These are phyloP conservation scores for Pythium rhizo-oryzae DNA, from an alignment of 352 stramenopile species.

Conservation along the genomic window DNA sequence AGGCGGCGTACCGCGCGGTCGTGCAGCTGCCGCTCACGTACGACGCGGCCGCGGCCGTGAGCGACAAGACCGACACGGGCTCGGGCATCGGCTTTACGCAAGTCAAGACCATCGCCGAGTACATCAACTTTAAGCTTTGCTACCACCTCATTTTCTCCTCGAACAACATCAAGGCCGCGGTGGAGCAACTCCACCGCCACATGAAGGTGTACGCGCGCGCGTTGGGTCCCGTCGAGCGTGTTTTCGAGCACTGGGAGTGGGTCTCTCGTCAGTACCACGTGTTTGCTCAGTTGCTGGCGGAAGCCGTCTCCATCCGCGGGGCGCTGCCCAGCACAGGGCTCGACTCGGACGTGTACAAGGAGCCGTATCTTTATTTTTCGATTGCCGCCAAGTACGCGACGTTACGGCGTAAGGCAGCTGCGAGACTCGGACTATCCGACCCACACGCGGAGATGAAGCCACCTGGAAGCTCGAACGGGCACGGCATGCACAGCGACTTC, in stretches of 20 bases:
- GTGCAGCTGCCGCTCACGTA: constrained; percentile 51
- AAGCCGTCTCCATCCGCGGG: constrained; percentile 72
- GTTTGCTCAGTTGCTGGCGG: constrained; percentile 80
- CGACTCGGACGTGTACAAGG: constrained; percentile 85
- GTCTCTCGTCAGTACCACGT: constrained; percentile 87
- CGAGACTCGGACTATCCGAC: constrained; percentile 49
- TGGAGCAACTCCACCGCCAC: constrained; percentile 85
- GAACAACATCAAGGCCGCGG: constrained; percentile 81
- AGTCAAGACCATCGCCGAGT: constrained; percentile 86
- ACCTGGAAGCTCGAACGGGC: constrained; percentile 18
- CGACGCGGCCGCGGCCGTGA: constrained; percentile 33
- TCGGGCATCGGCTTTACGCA: constrained; percentile 53
- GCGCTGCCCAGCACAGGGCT: constrained; percentile 54
- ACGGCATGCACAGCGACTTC: constrained; percentile 47
- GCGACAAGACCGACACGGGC: constrained; percentile 34
- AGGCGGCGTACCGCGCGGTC: constrained; percentile 74
- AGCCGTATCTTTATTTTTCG: constrained; percentile 87
- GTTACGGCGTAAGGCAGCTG: constrained; percentile 66
- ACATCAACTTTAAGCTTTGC: constrained; percentile 88
- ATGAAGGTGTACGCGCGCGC: constrained; percentile 65
- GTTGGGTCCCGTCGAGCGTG: constrained; percentile 55
- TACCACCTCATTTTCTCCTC: constrained; percentile 89
- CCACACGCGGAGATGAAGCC: constrained; percentile 23
- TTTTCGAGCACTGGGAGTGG: constrained; percentile 87
- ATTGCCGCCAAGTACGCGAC: constrained; percentile 87